These are phyloP conservation scores for Zygotorulaspora danielsina DNA, from an alignment of 805 yeast species.

Conservation along the genomic window DNA sequence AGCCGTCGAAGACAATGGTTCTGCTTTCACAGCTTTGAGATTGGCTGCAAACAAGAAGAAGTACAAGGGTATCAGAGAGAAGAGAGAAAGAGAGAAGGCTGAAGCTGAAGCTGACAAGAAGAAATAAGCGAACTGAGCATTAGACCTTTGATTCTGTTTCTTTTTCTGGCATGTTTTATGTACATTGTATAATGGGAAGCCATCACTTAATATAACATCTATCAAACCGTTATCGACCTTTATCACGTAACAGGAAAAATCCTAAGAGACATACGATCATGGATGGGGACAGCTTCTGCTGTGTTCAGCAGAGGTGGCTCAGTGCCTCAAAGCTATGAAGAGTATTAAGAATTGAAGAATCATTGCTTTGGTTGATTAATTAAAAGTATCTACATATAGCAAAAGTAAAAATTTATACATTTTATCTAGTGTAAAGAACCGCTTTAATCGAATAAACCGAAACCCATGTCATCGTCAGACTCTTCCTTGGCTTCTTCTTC, in stretches of 20 bases:
- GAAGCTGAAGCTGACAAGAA: constrained; percentile 99
- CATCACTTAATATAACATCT: constrained; percentile 30
- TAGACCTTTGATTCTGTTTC: constrained; percentile 11
- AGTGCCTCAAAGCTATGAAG: too few species aligned
- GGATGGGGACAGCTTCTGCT: too few species aligned
- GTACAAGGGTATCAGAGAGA: constrained; percentile 93
- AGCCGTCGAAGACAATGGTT: constrained; percentile 74
- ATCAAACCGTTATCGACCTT: constrained; percentile 7
- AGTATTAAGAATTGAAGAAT: too few species aligned
- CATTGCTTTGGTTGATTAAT: constrained; percentile 3
- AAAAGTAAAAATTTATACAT: constrained; percentile 5
- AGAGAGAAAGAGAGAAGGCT: constrained; percentile 95
- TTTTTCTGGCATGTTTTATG: constrained; percentile 26
- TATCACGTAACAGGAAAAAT: neutral
- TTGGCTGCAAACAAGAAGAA: constrained; percentile 91
- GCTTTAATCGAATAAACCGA: constrained; percentile 82
- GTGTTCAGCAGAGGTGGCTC: too few species aligned
- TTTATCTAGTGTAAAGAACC: constrained; percentile 7
- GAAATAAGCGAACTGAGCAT: constrained; percentile 55
- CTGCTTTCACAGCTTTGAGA: constrained; percentile 93
- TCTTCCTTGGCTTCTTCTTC: constrained; percentile 60
- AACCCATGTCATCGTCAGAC: constrained; percentile 83
- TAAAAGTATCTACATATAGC: constrained; percentile 9
- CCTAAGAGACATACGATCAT: too few species aligned
- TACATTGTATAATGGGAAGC: constrained; percentile 36